Evolutionary conservation across 2,329 filamentous ascomycete species (phyloP).

Genomic region (Cercospora beticola): DNA sequence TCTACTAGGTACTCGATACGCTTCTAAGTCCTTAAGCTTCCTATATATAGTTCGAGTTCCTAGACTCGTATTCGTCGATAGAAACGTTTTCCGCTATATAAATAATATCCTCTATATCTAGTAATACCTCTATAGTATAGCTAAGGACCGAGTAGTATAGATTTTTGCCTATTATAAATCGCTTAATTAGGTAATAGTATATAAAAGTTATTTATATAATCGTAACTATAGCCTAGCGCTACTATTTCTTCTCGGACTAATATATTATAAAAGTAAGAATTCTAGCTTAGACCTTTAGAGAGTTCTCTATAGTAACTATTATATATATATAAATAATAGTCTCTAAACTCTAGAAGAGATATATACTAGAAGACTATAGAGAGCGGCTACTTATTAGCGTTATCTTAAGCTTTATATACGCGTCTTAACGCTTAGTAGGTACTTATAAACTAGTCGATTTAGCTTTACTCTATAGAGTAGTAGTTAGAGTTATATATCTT

Average conservation of each 20-base stretch:
- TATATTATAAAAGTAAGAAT: not conserved
- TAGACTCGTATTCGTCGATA: constrained; percentile 4
- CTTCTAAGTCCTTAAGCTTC: not conserved
- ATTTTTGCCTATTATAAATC: not conserved
- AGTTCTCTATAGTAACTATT: not conserved
- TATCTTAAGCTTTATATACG: not conserved
- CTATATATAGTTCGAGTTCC: not conserved
- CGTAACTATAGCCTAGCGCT: not conserved
- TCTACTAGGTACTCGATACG: not conserved
- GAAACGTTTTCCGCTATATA: constrained; percentile 1
- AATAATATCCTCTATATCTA: constrained; percentile 1
- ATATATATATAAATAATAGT: not conserved
- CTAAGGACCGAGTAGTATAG: not conserved
- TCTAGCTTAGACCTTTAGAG: not conserved
- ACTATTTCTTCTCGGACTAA: not conserved
- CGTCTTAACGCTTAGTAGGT: not conserved
- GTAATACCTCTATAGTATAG: not conserved
- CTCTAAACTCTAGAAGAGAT: constrained; percentile 4
- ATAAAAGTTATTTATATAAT: not conserved
- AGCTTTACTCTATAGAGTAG: not conserved
- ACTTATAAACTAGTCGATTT: constrained; percentile 3
- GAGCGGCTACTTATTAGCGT: not conserved
- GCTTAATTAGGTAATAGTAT: not conserved
- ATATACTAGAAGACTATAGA: constrained; percentile 6
- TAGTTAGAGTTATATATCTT: not conserved